phyloP scores from a whole-genome alignment of 768 basidiomycete species.

The Lentinula raphanica region DNA sequence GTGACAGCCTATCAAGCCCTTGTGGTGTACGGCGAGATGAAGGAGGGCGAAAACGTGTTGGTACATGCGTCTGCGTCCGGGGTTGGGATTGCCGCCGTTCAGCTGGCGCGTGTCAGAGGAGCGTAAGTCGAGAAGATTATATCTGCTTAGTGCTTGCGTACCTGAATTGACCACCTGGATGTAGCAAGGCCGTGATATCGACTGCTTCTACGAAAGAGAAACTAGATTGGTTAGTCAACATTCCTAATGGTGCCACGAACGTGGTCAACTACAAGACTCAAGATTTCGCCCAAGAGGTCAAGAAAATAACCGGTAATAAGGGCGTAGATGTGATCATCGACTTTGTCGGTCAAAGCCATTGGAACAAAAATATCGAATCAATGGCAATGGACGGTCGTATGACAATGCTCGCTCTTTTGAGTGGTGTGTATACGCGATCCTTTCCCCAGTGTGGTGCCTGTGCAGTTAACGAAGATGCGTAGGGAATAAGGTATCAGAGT shows the following conservation, averaged over 20 bases:
- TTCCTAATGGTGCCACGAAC: slow-evolving; percentile 69
- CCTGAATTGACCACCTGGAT: slow-evolving; percentile 9
- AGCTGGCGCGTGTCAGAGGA: slow-evolving; percentile 69
- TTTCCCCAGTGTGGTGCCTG: background rate
- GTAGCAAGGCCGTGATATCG: slow-evolving; percentile 66
- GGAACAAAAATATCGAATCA: slow-evolving; percentile 64
- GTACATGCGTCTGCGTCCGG: slow-evolving; percentile 91
- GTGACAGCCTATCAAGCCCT: slow-evolving; percentile 42
- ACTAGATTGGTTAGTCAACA: slow-evolving; percentile 63
- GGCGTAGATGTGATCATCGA: slow-evolving; percentile 86
- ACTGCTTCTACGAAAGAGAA: slow-evolving; percentile 86
- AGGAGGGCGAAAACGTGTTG: slow-evolving; percentile 68
- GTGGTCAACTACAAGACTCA: slow-evolving; percentile 81
- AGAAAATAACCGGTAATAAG: slow-evolving; percentile 57
- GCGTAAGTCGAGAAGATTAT: slow-evolving; percentile 47
- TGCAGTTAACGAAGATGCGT: background rate
- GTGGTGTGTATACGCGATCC: slow-evolving; percentile 41
- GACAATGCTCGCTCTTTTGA: slow-evolving; percentile 60
- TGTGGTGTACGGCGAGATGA: slow-evolving; percentile 34
- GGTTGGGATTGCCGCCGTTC: slow-evolving; percentile 84
- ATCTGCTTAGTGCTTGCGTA: slow-evolving; percentile 5
- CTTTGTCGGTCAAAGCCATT: slow-evolving; percentile 74
- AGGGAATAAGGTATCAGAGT: slow-evolving; percentile 48
- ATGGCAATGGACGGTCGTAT: slow-evolving; percentile 71
- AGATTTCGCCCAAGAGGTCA: slow-evolving; percentile 72